These are phyloP conservation scores for Striga hermonthica DNA, from an alignment of 305 asterid genomes.

Conservation along the genomic window DNA sequence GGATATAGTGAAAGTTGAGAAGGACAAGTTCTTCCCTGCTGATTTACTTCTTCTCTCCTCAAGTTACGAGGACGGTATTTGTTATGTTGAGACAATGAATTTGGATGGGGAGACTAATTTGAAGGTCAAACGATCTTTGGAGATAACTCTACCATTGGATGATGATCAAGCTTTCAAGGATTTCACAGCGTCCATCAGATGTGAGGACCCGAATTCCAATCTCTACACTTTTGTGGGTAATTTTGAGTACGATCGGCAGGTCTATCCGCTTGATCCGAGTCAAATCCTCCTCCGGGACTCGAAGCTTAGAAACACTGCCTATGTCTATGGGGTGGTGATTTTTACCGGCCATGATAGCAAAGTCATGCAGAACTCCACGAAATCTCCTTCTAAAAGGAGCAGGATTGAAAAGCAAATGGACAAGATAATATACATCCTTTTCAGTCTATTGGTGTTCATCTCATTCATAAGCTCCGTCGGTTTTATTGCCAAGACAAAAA, in stretches of 20 bases:
- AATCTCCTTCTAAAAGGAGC: conserved; percentile 89
- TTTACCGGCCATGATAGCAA: conserved; percentile 85
- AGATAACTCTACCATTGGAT: conserved; percentile 56
- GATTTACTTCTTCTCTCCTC: conserved; percentile 85
- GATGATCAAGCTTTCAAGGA: conserved; percentile 56
- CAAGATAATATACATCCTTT: conserved; percentile 73
- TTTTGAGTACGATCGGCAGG: conserved; percentile 60
- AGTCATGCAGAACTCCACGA: conserved; percentile 87
- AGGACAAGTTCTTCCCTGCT: conserved; percentile 86
- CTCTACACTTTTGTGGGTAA: conserved; percentile 86
- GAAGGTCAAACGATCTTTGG: conserved; percentile 72
- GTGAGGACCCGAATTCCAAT: conserved; percentile 91
- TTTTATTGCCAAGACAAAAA: conserved; percentile 50
- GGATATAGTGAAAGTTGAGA: conserved; percentile 77
- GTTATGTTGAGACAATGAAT: conserved; percentile 92
- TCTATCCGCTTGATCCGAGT: conserved; percentile 69
- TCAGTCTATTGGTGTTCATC: conserved; percentile 56
- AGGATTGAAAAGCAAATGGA: conserved; percentile 76
- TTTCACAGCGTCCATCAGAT: conserved; percentile 56
- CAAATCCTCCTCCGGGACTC: conserved; percentile 92
- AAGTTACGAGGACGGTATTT: conserved; percentile 85
- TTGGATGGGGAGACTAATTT: conserved; percentile 89
- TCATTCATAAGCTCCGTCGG: conserved; percentile 68
- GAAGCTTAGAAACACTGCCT: conserved; percentile 77
- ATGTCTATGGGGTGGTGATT: conserved; percentile 75